phyloP scores from a whole-genome alignment of 805 yeast species.

The Candida koratica region DNA sequence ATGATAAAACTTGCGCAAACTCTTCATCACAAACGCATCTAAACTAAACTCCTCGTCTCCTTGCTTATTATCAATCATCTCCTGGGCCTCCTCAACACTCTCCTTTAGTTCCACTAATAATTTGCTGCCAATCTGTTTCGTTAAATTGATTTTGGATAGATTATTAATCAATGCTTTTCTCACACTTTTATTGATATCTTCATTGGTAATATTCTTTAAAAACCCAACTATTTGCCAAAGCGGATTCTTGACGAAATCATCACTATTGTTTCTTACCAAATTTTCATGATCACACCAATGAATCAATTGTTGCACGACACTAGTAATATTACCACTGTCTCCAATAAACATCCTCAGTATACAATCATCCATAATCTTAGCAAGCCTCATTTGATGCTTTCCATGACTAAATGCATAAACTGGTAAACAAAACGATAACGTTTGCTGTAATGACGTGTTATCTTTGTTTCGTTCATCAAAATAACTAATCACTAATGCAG shows the following conservation, averaged over 20 bases:
- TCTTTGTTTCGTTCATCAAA: conserved; percentile 63
- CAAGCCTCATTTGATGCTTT: conserved; percentile 64
- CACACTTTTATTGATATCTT: conserved; percentile 43
- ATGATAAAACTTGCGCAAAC: conserved; percentile 28
- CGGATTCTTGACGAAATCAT: conserved; percentile 47
- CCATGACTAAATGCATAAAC: conserved; percentile 77
- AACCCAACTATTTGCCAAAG: conserved; percentile 53
- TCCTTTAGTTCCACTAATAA: conserved; percentile 30
- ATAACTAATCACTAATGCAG: conserved; percentile 66
- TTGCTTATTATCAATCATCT: conserved; percentile 18
- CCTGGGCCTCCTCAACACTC: conserved; percentile 32
- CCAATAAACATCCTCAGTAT: conserved; percentile 49
- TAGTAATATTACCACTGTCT: conserved; percentile 29
- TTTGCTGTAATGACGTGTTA: conserved; percentile 70
- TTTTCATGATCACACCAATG: conserved; percentile 83
- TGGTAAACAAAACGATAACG: conserved; percentile 82
- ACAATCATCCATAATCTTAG: conserved; percentile 63
- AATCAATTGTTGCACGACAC: conserved; percentile 55
- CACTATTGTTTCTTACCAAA: conserved; percentile 49
- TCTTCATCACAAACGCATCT: conserved; percentile 29
- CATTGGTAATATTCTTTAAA: conserved; percentile 47
- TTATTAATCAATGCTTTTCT: conserved; percentile 52
- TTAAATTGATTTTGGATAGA: conserved; percentile 43
- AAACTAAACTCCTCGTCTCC: conserved; percentile 28
- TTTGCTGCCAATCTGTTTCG: conserved; percentile 26